phyloP scores from a whole-genome alignment of 2,329 filamentous ascomycete species.

The Aschersonia sp. region DNA sequence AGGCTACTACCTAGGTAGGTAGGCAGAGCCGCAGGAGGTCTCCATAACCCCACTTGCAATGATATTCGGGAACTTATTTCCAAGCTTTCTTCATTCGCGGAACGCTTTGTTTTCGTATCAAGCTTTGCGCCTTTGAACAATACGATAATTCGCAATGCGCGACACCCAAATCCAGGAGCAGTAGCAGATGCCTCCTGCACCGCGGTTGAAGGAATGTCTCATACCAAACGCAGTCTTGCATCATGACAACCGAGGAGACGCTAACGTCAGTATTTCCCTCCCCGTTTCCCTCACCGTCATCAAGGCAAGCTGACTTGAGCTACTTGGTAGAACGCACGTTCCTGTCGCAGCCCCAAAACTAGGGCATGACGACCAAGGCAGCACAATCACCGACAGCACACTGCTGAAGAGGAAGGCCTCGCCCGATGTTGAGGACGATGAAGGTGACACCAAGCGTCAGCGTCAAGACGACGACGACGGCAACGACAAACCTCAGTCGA shows the following conservation, averaged over 20 bases:
- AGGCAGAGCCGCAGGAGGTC: too few relatives aligned
- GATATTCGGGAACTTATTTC: too few relatives aligned
- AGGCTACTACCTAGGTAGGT: too few relatives aligned
- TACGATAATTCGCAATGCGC: too few relatives aligned
- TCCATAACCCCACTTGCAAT: too few relatives aligned
- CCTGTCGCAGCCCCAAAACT: too few relatives aligned
- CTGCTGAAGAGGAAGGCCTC: constrained; percentile 16
- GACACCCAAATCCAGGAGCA: neutral
- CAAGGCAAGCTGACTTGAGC: neutral
- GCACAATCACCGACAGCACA: constrained; percentile 1
- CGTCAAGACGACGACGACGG: constrained; percentile 8
- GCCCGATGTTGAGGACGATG: constrained; percentile 6
- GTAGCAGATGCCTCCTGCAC: neutral
- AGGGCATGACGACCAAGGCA: neutral
- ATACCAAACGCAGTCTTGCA: neutral
- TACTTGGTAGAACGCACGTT: too few relatives aligned
- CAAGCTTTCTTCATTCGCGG: too few relatives aligned
- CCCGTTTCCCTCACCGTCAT: neutral
- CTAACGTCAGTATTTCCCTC: neutral
- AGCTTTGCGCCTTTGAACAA: too few relatives aligned
- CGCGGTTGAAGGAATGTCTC: neutral
- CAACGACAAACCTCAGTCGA: neutral
- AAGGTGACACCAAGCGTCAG: constrained; percentile 11
- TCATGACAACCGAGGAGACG: constrained; percentile 5
- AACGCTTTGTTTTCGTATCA: too few relatives aligned